A percentile compares a stretch with the other conserved stretches of the same genome.
Conservation (phyloP, 2,329 filamentous ascomycete species). For the Xylaria sp. region DNA sequence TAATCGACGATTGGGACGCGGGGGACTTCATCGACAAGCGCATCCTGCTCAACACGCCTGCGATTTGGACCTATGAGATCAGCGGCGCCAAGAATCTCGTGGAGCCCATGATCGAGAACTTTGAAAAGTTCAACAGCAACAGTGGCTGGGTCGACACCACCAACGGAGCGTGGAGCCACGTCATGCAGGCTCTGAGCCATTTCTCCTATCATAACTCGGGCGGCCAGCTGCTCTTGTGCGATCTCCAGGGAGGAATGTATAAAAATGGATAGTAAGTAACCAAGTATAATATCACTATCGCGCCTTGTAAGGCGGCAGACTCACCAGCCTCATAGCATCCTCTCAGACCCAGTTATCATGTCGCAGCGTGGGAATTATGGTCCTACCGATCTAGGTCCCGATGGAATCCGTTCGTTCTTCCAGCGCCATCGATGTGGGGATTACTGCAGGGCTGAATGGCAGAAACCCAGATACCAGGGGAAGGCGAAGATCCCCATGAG, state of each 20-base stretch:
- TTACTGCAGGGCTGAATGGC: slow-evolving; percentile 48
- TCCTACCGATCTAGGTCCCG: slow-evolving; percentile 53
- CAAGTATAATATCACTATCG: background rate
- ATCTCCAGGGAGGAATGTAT: slow-evolving; percentile 57
- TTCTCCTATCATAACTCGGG: slow-evolving; percentile 55
- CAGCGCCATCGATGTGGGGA: slow-evolving; percentile 51
- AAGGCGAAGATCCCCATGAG: slow-evolving; percentile 9
- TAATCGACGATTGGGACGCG: slow-evolving; percentile 53
- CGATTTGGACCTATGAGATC: slow-evolving; percentile 48
- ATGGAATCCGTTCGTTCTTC: slow-evolving; percentile 56
- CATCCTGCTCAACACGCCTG: slow-evolving; percentile 53
- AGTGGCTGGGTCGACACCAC: slow-evolving; percentile 52
- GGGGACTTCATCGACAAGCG: slow-evolving; percentile 46
- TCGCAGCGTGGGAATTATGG: slow-evolving; percentile 53
- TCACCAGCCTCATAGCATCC: slow-evolving; percentile 42
- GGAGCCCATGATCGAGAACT: slow-evolving; percentile 56
- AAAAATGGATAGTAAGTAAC: slow-evolving; percentile 41
- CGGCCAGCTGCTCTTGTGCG: slow-evolving; percentile 54
- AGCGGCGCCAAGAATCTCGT: slow-evolving; percentile 44
- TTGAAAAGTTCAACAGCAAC: slow-evolving; percentile 59
- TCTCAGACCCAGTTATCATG: slow-evolving; percentile 57
- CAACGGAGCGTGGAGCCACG: slow-evolving; percentile 48
- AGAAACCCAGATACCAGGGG: slow-evolving; percentile 19
- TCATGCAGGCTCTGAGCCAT: slow-evolving; percentile 58
- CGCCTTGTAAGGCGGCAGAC: background rate